Conservation (phyloP, 2,329 filamentous ascomycete genomes). For the Paraphaeosphaeria sporulosa region DNA sequence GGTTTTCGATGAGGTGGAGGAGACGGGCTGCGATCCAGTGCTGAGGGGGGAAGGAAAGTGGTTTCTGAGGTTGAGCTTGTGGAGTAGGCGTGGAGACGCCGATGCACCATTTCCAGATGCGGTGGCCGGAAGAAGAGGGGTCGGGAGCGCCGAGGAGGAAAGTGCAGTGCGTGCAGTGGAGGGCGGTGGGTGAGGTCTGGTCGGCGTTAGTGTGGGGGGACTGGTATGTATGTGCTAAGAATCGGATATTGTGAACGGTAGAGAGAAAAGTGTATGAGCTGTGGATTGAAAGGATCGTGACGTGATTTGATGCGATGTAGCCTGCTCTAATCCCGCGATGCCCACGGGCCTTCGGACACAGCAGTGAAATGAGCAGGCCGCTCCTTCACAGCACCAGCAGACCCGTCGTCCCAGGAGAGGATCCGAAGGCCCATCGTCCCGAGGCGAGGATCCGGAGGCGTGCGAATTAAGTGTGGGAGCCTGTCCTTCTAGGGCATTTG, state of each 20-base stretch:
- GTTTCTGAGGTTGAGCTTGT: not conserved
- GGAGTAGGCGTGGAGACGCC: conserved; percentile 26
- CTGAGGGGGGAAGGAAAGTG: conserved; percentile 30
- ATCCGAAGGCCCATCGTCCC: conserved; percentile 40
- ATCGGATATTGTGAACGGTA: too few relatives aligned
- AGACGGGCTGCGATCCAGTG: conserved; percentile 64
- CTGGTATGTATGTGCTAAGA: too few relatives aligned
- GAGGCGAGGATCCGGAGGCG: conserved; percentile 37
- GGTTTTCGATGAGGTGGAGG: conserved; percentile 63
- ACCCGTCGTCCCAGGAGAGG: conserved; percentile 44
- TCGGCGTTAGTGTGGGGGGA: not conserved
- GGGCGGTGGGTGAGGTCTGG: conserved; percentile 12
- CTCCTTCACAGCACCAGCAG: conserved; percentile 34
- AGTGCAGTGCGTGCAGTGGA: conserved; percentile 51
- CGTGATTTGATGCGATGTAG: conserved; percentile 32
- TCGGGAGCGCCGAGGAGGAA: conserved; percentile 52
- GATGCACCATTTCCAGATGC: conserved; percentile 60
- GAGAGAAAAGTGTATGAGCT: not conserved
- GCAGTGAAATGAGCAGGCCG: conserved; percentile 44
- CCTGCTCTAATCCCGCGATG: conserved; percentile 42
- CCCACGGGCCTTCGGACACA: conserved; percentile 40
- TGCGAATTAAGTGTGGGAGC: conserved; percentile 36
- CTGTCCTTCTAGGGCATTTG: conserved; percentile 62
- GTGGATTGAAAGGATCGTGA: not conserved
- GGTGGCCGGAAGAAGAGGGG: conserved; percentile 53